A percentile compares a stretch with the other conserved stretches of the same genome.
phyloP scores from a whole-genome alignment of 1,139 yeast genomes.

The Yamadazyma diospyri region DNA sequence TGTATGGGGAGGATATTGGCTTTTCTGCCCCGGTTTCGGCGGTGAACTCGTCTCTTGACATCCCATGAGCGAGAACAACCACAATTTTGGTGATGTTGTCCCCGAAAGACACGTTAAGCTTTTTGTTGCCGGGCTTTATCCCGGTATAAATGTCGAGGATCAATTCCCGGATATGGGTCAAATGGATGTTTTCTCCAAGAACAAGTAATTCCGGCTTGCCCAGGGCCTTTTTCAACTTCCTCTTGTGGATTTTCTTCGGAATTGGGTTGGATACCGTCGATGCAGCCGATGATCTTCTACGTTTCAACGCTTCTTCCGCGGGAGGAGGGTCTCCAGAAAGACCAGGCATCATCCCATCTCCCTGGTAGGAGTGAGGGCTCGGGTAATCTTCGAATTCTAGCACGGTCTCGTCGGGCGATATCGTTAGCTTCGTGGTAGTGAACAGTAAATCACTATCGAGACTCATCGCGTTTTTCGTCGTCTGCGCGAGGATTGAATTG shows the following conservation, averaged over 20 bases:
- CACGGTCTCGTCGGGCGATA: conserved; percentile 4
- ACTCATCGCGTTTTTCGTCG: conserved; percentile 2
- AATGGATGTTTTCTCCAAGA: conserved; percentile 21
- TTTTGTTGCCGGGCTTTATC: conserved; percentile 19
- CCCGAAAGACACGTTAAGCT: conserved; percentile 22
- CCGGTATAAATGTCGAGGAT: conserved; percentile 45
- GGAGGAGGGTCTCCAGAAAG: neutral
- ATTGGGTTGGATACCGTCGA: neutral
- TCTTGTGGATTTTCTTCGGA: conserved; percentile 6
- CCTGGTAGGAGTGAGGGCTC: neutral
- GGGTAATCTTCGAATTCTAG: neutral
- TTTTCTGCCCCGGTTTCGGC: conserved; percentile 1
- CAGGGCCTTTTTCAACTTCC: conserved; percentile 4
- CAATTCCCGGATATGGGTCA: conserved; percentile 50
- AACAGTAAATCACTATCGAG: conserved; percentile 4
- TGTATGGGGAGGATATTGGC: conserved; percentile 5
- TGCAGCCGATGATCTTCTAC: conserved; percentile 2
- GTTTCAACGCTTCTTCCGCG: conserved; percentile 1
- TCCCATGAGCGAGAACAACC: conserved; percentile 65
- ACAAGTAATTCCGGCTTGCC: neutral
- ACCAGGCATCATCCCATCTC: neutral
- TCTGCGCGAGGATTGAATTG: no score
- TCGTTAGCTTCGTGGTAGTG: conserved; percentile 9
- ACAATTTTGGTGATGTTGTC: conserved; percentile 48
- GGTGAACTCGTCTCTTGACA: conserved; percentile 33